Evolutionary conservation across 2,329 filamentous ascomycete species (phyloP).

Genomic region (Xylariaceae sp.): DNA sequence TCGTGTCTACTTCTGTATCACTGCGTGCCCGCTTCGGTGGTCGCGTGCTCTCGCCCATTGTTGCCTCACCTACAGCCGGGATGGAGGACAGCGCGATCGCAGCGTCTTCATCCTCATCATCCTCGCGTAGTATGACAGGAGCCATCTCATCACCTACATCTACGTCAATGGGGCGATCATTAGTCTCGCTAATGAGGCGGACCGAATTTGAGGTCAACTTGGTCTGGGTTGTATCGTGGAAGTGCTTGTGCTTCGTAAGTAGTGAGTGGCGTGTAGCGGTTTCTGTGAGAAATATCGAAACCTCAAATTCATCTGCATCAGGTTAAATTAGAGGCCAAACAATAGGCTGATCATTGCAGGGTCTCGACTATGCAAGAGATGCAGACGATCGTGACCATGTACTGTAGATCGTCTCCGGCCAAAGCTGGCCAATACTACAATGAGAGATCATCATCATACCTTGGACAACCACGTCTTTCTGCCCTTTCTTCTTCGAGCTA

Average conservation of each 20-base stretch:
- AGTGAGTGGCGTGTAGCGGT: constrained; percentile 79
- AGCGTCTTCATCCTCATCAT: constrained; percentile 54
- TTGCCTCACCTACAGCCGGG: constrained; percentile 37
- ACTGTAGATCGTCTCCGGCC: constrained; percentile 16
- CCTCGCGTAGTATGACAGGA: constrained; percentile 47
- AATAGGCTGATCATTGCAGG: constrained; percentile 10
- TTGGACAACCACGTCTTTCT: constrained; percentile 82
- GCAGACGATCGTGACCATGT: constrained; percentile 18
- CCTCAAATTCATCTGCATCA: constrained; percentile 80
- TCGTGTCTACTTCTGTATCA: constrained; percentile 24
- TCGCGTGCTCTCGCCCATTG: constrained; percentile 26
- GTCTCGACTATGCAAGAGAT: neutral
- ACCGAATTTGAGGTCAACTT: constrained; percentile 57
- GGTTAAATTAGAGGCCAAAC: constrained; percentile 23
- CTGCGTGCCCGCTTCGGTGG: constrained; percentile 31
- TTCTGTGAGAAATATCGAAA: constrained; percentile 88
- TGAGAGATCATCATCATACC: constrained; percentile 46
- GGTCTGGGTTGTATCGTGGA: constrained; percentile 52
- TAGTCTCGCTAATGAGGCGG: constrained; percentile 53
- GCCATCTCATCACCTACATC: constrained; percentile 36
- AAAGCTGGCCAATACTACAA: constrained; percentile 17
- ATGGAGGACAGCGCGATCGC: constrained; percentile 52
- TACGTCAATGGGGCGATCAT: constrained; percentile 49
- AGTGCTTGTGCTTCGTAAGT: constrained; percentile 77
- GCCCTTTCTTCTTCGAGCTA: constrained; percentile 66